Percentiles rank a stretch among this genome's conserved stretches.
These are phyloP conservation scores for Capsicum pubescens DNA, from an alignment of 257 asterid species.

Conservation along the genomic window DNA sequence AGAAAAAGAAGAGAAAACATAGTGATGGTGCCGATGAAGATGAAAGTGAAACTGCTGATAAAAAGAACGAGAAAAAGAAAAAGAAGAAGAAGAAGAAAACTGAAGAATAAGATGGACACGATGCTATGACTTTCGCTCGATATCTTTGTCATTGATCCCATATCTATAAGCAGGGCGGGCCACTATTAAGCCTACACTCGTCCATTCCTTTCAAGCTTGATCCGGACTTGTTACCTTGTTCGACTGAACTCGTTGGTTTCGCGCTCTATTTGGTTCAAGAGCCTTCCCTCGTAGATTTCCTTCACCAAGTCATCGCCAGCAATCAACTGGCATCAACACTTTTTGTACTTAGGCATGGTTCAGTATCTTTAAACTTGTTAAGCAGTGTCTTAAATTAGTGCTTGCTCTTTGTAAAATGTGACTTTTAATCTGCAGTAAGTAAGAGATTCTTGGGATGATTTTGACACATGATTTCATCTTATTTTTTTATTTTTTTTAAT, in stretches of 20 bases:
- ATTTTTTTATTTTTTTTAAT: too few relatives aligned
- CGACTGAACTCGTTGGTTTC: background rate
- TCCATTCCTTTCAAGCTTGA: background rate
- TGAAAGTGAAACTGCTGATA: background rate
- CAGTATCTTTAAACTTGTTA: background rate
- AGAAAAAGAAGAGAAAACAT: slow-evolving; percentile 75
- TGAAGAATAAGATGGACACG: background rate
- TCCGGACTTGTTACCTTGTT: background rate
- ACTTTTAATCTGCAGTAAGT: background rate
- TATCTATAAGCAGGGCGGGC: background rate
- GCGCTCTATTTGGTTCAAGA: background rate
- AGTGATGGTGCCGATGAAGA: slow-evolving; percentile 45
- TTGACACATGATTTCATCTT: background rate
- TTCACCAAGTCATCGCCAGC: background rate
- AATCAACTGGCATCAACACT: background rate
- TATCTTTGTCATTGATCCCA: background rate
- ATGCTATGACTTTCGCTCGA: background rate
- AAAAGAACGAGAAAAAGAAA: background rate
- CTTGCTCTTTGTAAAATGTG: background rate
- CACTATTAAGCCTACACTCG: background rate
- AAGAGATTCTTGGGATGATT: background rate
- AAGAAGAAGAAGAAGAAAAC: background rate
- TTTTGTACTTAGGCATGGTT: background rate
- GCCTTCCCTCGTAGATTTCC: background rate
- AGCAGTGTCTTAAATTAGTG: background rate